phyloP scores from a whole-genome alignment of 2,329 filamentous ascomycete genomes.

The Escovopsis sp. region DNA sequence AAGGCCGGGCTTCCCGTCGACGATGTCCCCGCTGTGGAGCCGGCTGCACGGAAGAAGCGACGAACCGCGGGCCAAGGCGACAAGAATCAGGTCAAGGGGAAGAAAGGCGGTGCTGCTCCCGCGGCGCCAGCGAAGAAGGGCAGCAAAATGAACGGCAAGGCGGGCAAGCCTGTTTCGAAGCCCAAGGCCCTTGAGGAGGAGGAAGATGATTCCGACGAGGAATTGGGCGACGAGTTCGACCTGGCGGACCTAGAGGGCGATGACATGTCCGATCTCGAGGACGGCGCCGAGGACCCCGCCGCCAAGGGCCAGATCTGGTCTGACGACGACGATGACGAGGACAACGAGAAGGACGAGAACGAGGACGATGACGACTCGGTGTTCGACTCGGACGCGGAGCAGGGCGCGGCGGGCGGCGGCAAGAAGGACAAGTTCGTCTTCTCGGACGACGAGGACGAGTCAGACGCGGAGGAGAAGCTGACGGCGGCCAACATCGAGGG shows the following conservation, averaged over 20 bases:
- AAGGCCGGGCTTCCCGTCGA: constrained; percentile 60
- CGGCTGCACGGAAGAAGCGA: constrained; percentile 45
- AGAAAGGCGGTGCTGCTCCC: background rate
- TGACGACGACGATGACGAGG: constrained; percentile 17
- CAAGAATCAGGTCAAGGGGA: constrained; percentile 9
- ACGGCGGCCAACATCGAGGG: constrained; percentile 95
- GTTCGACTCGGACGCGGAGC: constrained; percentile 50
- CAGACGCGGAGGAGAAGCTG: constrained; percentile 74
- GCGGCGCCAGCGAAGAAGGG: constrained; percentile 11
- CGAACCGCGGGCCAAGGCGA: constrained; percentile 18
- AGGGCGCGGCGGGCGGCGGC: constrained; percentile 13
- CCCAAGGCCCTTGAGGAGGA: no score
- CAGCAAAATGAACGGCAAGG: constrained; percentile 8
- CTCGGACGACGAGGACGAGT: constrained; percentile 86
- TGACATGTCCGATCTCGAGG: constrained; percentile 13
- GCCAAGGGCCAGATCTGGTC: constrained; percentile 9
- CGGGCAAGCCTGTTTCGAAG: constrained; percentile 5
- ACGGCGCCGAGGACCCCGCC: background rate
- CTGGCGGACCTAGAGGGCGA: constrained; percentile 31
- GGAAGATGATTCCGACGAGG: constrained; percentile 32
- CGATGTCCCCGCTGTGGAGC: constrained; percentile 32
- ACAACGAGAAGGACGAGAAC: constrained; percentile 21
- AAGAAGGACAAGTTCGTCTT: constrained; percentile 53
- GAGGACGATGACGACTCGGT: constrained; percentile 36
- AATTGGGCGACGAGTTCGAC: constrained; percentile 24